phyloP scores from a whole-genome alignment of 2,329 filamentous ascomycete species.

The Paradendryphiella salina region DNA sequence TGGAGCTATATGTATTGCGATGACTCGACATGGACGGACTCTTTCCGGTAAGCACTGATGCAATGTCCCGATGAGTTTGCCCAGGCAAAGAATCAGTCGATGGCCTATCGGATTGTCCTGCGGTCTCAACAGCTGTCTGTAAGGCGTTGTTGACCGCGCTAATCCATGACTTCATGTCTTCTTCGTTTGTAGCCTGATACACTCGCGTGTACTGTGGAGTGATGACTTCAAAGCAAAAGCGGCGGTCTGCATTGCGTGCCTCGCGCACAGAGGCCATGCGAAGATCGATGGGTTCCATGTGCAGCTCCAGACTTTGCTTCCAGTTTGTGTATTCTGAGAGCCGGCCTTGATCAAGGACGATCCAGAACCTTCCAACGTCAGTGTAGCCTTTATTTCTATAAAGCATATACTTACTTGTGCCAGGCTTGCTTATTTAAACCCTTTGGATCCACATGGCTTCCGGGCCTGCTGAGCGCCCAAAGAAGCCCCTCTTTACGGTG shows the following conservation, averaged over 20 bases:
- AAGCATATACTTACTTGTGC: conserved; percentile 78
- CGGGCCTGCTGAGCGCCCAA: conserved; percentile 91
- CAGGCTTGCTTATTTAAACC: conserved; percentile 96
- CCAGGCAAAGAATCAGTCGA: conserved; percentile 56
- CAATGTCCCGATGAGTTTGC: conserved; percentile 79
- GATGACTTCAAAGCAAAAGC: conserved; percentile 98
- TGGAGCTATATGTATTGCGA: conserved; percentile 53
- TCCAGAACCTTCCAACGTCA: conserved; percentile 77
- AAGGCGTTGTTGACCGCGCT: conserved; percentile 93
- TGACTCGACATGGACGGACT: conserved; percentile 71
- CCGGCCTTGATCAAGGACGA: conserved; percentile 94
- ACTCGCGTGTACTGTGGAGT: conserved; percentile 95
- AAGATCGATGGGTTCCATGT: conserved; percentile 97
- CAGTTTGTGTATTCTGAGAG: conserved; percentile 98
- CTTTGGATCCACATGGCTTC: conserved; percentile 92
- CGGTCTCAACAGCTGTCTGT: conserved; percentile 90
- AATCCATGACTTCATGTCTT: conserved; percentile 98
- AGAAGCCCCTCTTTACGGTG: conserved; percentile 91
- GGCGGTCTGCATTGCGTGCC: conserved; percentile 87
- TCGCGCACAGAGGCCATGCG: conserved; percentile 96
- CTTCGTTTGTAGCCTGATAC: conserved; percentile 96
- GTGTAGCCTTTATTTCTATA: background rate
- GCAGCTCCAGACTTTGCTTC: conserved; percentile 95
- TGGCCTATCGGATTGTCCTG: conserved; percentile 57
- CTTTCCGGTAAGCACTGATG: conserved; percentile 90